Evolutionary conservation across 768 basidiomycete genomes (phyloP).

Genomic region (Melanogaster broomeanus): DNA sequence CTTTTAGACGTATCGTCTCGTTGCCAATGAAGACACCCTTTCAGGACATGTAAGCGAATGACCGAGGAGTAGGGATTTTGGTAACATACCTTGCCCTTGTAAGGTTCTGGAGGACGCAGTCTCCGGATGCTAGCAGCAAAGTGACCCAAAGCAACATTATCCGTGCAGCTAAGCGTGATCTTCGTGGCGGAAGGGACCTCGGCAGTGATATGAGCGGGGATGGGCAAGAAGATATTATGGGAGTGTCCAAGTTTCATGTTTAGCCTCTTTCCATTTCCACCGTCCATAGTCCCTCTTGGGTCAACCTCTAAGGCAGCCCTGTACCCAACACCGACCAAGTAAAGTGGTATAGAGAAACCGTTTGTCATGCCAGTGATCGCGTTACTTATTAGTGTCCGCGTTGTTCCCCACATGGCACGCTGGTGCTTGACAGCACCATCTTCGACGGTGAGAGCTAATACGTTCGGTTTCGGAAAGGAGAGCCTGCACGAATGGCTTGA

Average conservation of each 20-base stretch:
- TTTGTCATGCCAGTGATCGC: constrained; percentile 88
- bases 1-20: constrained; percentile 89
- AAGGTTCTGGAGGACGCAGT: constrained; percentile 91
- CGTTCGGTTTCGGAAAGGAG: constrained; percentile 32
- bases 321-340: constrained; percentile 95
- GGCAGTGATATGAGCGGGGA: constrained; percentile 80
- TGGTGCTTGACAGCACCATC: constrained; percentile 73
- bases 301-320: constrained; percentile 84
- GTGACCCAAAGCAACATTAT: constrained; percentile 85
- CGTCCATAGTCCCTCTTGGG: constrained; percentile 59
- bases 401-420: constrained; percentile 94
- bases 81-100: constrained; percentile 91
- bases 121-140: constrained; percentile 86
- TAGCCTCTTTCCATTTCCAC: constrained; percentile 64
- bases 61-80: not conserved
- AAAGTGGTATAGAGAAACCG: constrained; percentile 81
- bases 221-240: constrained; percentile 79
- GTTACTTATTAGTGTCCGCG: constrained; percentile 85
- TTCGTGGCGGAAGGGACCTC: constrained; percentile 83
- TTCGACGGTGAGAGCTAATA: constrained; percentile 45
- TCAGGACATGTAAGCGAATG: constrained; percentile 3
- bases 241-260: constrained; percentile 94
- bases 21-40: constrained; percentile 94
- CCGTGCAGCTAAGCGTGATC: constrained; percentile 78
- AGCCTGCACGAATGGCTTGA: constrained; percentile 50